Base-by-base conservation (phyloP, 129 eudicot species). In the Flaveria brownii region DNA sequence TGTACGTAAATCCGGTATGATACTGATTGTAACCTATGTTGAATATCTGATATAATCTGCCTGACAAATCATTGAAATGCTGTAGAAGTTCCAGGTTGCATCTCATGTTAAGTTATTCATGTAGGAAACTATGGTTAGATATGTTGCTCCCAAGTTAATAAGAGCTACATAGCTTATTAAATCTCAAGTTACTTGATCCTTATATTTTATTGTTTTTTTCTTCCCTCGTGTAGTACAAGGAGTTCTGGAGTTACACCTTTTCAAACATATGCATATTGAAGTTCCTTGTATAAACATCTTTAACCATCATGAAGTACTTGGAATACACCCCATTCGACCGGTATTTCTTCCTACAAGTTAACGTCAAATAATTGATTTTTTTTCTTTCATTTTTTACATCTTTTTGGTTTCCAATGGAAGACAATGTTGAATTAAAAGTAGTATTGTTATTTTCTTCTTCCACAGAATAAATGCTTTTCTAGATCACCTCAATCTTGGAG, bases 271-370 rank as follows among this genome's bases (percentile, higher is more conserved):
- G 1, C 51, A 66, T 66, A 77, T 73, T 68, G 74, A 84, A 76
- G 73, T 28, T 55, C 10, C 30, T 72, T 50, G 62, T 20, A 18
- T 72, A 12, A 17, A 13, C 2, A 67, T 65, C 73, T 60, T 22
- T 61, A 54, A 33, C 20, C 59, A 78, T 76, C 72, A 91, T 91
- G 97, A 91, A 91, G 89, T 91, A 82, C 82, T 77, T 91, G 90
- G 97, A 91, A 83, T 91, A 85, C 85, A 88, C 97, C 41, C 90
- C 95, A 66, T 86, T 91, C 76, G 95, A 88, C 46, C 82, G 90
- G 97, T 91, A 85, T 68, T 36, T 30, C 17, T 2, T 15, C 42
- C 17, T 76, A 16, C 17, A 54, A 51, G 56, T 14, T 33, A 43
- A 60, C 74, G 11, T 10, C 67, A 12, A 45, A 45, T 45, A 45